These are phyloP conservation scores for Beta vulgaris DNA, from an alignment of 148 eudicot genomes.

Conservation along the genomic window DNA sequence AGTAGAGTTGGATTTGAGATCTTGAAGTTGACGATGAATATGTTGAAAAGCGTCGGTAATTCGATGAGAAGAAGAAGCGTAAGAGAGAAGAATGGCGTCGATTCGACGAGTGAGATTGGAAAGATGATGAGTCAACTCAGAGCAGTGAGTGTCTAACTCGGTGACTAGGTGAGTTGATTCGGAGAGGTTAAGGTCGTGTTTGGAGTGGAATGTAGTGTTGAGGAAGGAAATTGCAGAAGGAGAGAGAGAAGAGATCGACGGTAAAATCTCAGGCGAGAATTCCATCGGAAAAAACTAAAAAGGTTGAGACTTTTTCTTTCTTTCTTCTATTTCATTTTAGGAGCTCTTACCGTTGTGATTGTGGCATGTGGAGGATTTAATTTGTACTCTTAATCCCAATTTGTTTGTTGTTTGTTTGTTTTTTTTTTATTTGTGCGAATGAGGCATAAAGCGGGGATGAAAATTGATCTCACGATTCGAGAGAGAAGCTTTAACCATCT, in stretches of 20 bases:
- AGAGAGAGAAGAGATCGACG: slow-evolving; percentile 52
- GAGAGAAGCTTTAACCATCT: too few relatives aligned
- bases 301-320: neutral
- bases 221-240: slow-evolving; percentile 50
- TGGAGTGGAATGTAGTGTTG: slow-evolving; percentile 42
- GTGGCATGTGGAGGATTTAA: too few relatives aligned
- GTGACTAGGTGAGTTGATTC: slow-evolving; percentile 40
- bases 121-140: slow-evolving; percentile 44
- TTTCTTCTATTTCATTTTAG: neutral
- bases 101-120: slow-evolving; percentile 48
- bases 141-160: slow-evolving; percentile 54
- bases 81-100: slow-evolving; percentile 35
- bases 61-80: slow-evolving; percentile 51
- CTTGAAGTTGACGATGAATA: slow-evolving; percentile 26
- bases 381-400: too few relatives aligned
- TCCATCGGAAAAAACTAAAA: too few relatives aligned
- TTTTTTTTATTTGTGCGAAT: too few relatives aligned
- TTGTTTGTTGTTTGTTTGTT: too few relatives aligned
- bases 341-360: slow-evolving; percentile 1
- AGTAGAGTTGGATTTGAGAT: slow-evolving; percentile 34
- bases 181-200: slow-evolving; percentile 42
- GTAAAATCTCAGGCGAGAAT: slow-evolving; percentile 33
- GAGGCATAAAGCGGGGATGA: too few relatives aligned
- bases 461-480: too few relatives aligned
- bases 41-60: slow-evolving; percentile 31